Evolutionary conservation across 306 rosid species (phyloP).

Genomic region (Cicer yamashitae): DNA sequence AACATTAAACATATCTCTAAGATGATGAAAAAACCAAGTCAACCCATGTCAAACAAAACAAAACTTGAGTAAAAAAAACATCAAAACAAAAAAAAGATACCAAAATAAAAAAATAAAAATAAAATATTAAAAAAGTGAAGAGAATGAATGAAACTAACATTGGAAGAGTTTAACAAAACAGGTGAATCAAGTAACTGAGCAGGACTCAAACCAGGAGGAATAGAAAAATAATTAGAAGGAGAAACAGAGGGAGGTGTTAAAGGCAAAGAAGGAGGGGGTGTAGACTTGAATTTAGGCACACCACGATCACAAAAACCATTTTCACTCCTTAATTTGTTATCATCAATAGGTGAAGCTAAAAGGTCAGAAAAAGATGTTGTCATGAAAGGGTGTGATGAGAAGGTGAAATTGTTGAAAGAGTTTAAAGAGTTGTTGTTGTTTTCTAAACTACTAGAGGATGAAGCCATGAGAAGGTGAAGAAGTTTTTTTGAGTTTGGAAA

Average conservation of each 20-base stretch:
- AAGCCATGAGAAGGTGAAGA: constrained; percentile 50
- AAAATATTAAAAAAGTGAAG: too few relatives aligned
- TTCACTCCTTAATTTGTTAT: constrained; percentile 37
- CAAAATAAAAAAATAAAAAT: not conserved
- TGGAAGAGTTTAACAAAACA: constrained; percentile 65
- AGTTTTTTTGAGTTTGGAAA: not conserved
- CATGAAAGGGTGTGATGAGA: constrained; percentile 75
- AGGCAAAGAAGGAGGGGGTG: constrained; percentile 83
- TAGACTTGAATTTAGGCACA: constrained; percentile 87
- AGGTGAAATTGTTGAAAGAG: constrained; percentile 64
- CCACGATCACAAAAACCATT: constrained; percentile 53
- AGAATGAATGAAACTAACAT: constrained; percentile 51
- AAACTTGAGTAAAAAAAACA: not conserved
- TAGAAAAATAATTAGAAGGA: constrained; percentile 81
- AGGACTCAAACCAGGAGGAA: constrained; percentile 85
- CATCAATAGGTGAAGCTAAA: constrained; percentile 51
- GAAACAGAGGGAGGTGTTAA: constrained; percentile 74
- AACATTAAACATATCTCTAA: constrained; percentile 2
- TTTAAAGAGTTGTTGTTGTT: constrained; percentile 53
- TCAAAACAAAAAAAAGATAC: not conserved
- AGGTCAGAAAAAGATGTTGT: constrained; percentile 75
- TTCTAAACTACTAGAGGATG: constrained; percentile 73
- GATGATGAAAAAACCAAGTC: constrained; percentile 15
- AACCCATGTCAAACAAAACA: constrained; percentile 11
- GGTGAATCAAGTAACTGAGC: constrained; percentile 93